Evolutionary conservation across 331 rosid genomes (phyloP).

Genomic region (Malus hybrid): DNA sequence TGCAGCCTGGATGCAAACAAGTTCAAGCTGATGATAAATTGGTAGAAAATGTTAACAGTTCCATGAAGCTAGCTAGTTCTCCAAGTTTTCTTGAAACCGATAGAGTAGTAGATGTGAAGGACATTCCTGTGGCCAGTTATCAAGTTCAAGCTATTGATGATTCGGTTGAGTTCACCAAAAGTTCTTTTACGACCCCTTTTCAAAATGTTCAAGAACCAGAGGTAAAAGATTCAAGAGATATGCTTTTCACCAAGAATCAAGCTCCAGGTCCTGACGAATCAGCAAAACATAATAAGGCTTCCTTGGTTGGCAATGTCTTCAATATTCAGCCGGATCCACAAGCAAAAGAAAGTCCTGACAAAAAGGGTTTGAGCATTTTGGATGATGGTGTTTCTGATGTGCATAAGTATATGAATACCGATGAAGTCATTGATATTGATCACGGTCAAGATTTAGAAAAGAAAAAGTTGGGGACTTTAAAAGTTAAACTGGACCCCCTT

Average conservation of each 20-base stretch:
- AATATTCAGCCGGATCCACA: conserved; percentile 13
- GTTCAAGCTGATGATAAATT: conserved; percentile 22
- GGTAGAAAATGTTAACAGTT: conserved; percentile 8
- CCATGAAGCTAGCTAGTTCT: conserved; percentile 1
- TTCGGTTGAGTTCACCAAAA: conserved; percentile 22
- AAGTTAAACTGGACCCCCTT: conserved; percentile 25
- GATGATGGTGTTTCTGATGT: conserved; percentile 13
- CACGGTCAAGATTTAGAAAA: conserved; percentile 21
- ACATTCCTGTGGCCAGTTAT: conserved; percentile 32
- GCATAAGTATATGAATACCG: conserved; percentile 5
- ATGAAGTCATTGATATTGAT: conserved; percentile 16
- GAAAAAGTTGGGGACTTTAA: conserved; percentile 23
- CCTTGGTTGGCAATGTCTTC: conserved; percentile 6
- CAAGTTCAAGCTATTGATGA: conserved; percentile 37
- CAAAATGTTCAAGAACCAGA: conserved; percentile 8
- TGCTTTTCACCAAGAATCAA: conserved; percentile 25
- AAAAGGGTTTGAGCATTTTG: conserved; percentile 13
- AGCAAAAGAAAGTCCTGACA: conserved; percentile 24
- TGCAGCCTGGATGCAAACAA: conserved; percentile 11
- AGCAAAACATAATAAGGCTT: conserved; percentile 13
- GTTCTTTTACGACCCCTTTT: conserved; percentile 15
- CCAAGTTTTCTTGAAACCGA: conserved; percentile 14
- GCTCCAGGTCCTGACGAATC: conserved; percentile 15
- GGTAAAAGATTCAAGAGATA: conserved; percentile 15
- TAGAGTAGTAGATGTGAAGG: conserved; percentile 27